phyloP scores from a whole-genome alignment of 2,329 filamentous ascomycete species.

The Colletotrichum sp. region DNA sequence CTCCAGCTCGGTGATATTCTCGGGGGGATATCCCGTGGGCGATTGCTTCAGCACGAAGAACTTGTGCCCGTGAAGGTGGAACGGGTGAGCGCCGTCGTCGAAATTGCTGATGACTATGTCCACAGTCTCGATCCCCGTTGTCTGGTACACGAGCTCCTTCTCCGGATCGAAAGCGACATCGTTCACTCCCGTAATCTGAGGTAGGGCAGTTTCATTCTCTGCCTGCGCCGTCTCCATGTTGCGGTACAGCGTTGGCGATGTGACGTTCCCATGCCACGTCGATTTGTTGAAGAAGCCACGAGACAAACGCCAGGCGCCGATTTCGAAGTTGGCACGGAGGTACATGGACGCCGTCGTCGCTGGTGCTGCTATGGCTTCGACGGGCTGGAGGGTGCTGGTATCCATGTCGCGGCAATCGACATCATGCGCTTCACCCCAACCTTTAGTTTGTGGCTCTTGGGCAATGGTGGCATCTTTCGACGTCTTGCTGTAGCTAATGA shows the following conservation, averaged over 20 bases:
- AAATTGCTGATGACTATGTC: conserved; percentile 36
- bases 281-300: conserved; percentile 61
- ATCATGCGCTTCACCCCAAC: conserved; percentile 53
- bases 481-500: conserved; percentile 32
- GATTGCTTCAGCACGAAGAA: conserved; percentile 52
- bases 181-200: conserved; percentile 30
- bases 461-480: background rate
- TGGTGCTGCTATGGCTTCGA: conserved; percentile 37
- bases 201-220: background rate
- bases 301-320: conserved; percentile 56
- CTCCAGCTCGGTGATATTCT: conserved; percentile 23
- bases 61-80: conserved; percentile 65
- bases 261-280: conserved; percentile 47
- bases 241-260: conserved; percentile 39
- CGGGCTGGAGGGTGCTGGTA: conserved; percentile 47
- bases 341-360: conserved; percentile 45
- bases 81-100: conserved; percentile 39
- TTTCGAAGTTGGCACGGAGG: conserved; percentile 60
- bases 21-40: conserved; percentile 37
- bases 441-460: conserved; percentile 42
- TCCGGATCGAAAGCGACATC: conserved; percentile 29
- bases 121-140: conserved; percentile 8
- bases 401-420: conserved; percentile 60
- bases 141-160: conserved; percentile 21
- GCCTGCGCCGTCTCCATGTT: conserved; percentile 29